Evolutionary conservation across 441 rosid genomes (phyloP), one percentile per base, ranked within the genome.

Genomic region (Arabidopsis lyrata): DNA sequence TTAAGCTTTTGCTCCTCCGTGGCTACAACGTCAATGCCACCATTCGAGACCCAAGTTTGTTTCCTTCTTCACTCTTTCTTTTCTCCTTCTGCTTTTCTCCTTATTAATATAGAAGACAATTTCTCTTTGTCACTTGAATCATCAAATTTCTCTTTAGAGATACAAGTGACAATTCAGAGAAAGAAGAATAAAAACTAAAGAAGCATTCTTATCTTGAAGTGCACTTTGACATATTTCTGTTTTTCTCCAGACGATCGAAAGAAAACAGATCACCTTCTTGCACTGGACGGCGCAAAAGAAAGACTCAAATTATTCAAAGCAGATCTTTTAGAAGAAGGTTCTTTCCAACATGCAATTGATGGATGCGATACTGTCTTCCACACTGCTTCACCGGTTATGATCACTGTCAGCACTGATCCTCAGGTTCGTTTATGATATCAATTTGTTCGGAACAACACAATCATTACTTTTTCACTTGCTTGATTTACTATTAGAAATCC

Each of bases 11-110:
- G 45, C 86, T 89, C 38, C 56, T 57, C 42, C 84, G 86, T 55
- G 89, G 89, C 53, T 89, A 87, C 82, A 72, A 78, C 22, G 89
- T 89, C 77, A 87, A 64, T 31, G 90, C 88, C 74, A 78, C 94
- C 14, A 88, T 89, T 74, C 83, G 92, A 47, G 81, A 89, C 60
- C 88, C 86, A 38, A 49, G 91, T 89, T 48, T 41, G 78, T 75
- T 27, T 63, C 14, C 54, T 49, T 49, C 29, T 49, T 3, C 14
- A 9, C 11, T 16, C 5, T 15, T 47, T 15, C 22, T 15, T 15
- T 0, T 0, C 15, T 7, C 4, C 22, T 15, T n/a, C 5, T 47
- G 20, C 20, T 8, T 38, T 41, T 16, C 12, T 16, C 50, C 22
- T 45, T 15, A 45, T 1, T 45, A 7, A 7, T 6, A 14, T 42